phyloP scores from a whole-genome alignment of 495 filamentous ascomycete genomes.

The Penicillium bialowiezense region DNA sequence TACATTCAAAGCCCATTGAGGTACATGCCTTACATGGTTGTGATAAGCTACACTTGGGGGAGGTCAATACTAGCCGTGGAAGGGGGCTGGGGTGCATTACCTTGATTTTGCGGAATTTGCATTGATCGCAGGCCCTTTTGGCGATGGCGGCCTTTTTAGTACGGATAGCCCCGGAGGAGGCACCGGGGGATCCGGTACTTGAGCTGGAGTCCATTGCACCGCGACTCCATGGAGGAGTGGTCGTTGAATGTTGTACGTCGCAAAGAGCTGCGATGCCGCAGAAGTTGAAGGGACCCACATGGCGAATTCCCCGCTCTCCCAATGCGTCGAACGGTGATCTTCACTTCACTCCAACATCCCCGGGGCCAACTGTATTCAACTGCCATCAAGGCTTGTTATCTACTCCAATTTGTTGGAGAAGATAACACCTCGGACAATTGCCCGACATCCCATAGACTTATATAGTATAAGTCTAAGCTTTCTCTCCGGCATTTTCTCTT shows the following conservation, averaged over 20 bases:
- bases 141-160: constrained; percentile 29
- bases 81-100: constrained; percentile 17
- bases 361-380: too few relatives aligned
- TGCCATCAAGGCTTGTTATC: too few relatives aligned
- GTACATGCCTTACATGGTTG: constrained; percentile 39
- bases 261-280: too few relatives aligned
- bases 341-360: too few relatives aligned
- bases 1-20: constrained; percentile 44
- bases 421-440: not conserved
- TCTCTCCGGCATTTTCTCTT: too few relatives aligned
- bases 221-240: not conserved
- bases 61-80: constrained; percentile 9
- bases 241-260: too few relatives aligned
- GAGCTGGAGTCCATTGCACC: constrained; percentile 2
- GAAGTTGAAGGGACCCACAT: constrained; percentile 6
- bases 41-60: constrained; percentile 38
- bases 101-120: constrained; percentile 46
- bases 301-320: not conserved
- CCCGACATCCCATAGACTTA: not conserved
- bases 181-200: constrained; percentile 1
- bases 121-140: constrained; percentile 41
- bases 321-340: not conserved
- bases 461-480: too few relatives aligned
- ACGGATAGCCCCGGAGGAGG: constrained; percentile 26
- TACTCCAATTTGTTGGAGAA: not conserved